A percentile compares a stretch with the other conserved stretches of the same genome.
Conservation (phyloP, 176 grass and related monocot species). For the Echinochloa phyllopogon region DNA sequence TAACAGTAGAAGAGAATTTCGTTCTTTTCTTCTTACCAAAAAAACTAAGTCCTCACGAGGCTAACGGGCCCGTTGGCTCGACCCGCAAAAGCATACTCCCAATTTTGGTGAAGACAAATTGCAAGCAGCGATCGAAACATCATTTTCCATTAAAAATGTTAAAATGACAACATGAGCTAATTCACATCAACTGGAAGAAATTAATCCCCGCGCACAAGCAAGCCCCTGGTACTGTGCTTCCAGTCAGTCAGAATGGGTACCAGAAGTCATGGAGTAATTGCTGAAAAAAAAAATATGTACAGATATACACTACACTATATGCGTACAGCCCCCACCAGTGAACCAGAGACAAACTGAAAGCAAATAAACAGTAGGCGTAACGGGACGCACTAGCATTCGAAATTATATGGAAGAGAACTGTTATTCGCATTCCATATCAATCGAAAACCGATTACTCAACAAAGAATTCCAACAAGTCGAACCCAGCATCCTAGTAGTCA, state of each 20-base stretch:
- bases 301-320: not conserved
- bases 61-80: no score
- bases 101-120: no score
- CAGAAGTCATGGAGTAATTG: not conserved
- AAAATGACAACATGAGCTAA: not conserved
- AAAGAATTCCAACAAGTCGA: not conserved
- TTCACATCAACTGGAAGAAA: not conserved
- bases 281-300: not conserved
- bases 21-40: no score
- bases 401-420: not conserved
- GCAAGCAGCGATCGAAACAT: not conserved
- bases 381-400: no score
- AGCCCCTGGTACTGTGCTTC: not conserved
- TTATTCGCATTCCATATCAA: not conserved
- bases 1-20: no score
- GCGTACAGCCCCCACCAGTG: not conserved
- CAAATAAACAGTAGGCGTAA: no score
- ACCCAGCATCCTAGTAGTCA: conserved; percentile 1
- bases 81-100: no score
- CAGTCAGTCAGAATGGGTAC: not conserved
- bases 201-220: not conserved
- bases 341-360: no score
- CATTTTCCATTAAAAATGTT: not conserved
- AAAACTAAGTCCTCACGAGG: no score
- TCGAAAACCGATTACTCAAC: not conserved